Base-by-base conservation (phyloP, 2,329 filamentous ascomycete genomes). In the Hypoxylon sp. region DNA sequence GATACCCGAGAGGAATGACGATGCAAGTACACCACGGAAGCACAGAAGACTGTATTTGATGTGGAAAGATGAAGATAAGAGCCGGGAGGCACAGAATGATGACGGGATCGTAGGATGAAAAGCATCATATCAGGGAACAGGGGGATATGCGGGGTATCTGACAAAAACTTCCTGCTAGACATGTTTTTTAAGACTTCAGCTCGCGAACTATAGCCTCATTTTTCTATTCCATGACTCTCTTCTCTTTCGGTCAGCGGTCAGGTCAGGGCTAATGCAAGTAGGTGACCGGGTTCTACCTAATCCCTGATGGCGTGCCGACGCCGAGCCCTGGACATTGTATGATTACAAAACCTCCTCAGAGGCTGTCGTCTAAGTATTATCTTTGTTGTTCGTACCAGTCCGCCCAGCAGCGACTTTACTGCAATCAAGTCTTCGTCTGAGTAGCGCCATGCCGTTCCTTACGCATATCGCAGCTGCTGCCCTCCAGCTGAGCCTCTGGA, bases 381-480 rank as follows among this genome's bases (percentile, higher is more conserved):
- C 34, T 58, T 55, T 49, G 23, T 63, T 53, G 2, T 38, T 43
- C 36, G 17, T 57, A 13, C 32, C 14, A 30, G 43, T 45, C 48
- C 21, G 21, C 34, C 28, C 25, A 11, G 32, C 9, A 19, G 10
- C 46, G 49, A 34, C 17, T 36, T 34, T 45, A 30, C 23, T 7
- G 17, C 14, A 14, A 14, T n/a, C 43, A 21, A 11, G n/a, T 10
- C 48, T 55, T 48, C 28, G 25, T 45, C 28, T 28, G 38, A 53
- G 25, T 38, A 62, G 49, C 57, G 10, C 43, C 63, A 76, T 76
- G 75, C 68, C 67, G 57, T 74, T 73, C 43, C 55, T 75, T 43
- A 53, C 49, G 21, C 69, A 63, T 28, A 52, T 74, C 56, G 71
- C 65, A 3, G 68, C 64, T 5, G 71, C 70, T 21, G 69, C 60